Base-by-base conservation (phyloP, 169 alveolate genomes). In the Babesia bigemina region DNA sequence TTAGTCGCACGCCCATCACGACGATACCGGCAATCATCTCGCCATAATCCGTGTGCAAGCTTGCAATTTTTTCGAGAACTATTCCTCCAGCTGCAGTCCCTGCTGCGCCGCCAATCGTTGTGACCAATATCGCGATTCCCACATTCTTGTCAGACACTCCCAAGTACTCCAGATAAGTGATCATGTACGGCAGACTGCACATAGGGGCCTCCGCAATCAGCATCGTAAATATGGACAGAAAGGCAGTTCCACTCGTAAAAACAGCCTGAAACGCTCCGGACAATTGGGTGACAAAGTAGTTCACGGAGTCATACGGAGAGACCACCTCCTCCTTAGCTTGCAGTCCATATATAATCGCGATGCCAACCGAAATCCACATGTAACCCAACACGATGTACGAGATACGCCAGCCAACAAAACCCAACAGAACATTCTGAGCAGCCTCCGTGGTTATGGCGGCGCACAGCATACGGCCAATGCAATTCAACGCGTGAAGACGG, bases 81-180 rank as follows among this genome's bases (percentile, higher is more conserved):
- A 75, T 70, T 2, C 97, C 98, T 10, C 98, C 98, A 24, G 91
- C 45, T n/a, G 91, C 93, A 14, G 97, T 97, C 21, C 98, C 97
- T 44, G 90, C 59, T 56, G 92, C 92, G 3, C 95, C 91, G 26
- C 97, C 98, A 39, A 92, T 74, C 13, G 94, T 86, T 67, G 92
- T 83, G n/a, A 86, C 70, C 8, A 96, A 96, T 26, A 91, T 82
- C 58, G 93, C 87, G 33, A 91, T 36, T 22, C 95, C 98, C 17
- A 97, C 95, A 79, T 78, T 85, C 58, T 85, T 62, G 71, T 94
- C 95, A 26, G 93, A 63, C 67, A 95, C 77, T 21, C 95, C 96
- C 72, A 95, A 85, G 77, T 95, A 95, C 79, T 95, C 97, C 60
- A 94, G 75, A 79, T 87, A 92, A 93, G 93, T 86, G 16, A 95